Evolutionary conservation across 148 eudicot genomes (phyloP).

Genomic region (Salicornia ramosissima): DNA sequence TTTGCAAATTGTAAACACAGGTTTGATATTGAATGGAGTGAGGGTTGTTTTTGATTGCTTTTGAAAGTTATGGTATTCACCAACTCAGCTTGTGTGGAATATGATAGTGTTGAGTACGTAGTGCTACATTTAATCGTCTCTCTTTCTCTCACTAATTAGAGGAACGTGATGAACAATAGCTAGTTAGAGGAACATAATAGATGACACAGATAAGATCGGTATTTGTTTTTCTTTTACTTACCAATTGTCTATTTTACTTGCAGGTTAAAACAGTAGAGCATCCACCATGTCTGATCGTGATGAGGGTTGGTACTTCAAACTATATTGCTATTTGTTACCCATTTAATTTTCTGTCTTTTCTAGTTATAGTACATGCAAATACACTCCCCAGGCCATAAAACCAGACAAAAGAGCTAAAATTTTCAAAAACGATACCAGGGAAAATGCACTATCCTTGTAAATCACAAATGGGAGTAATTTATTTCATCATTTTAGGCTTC

Average conservation of each 20-base stretch:
- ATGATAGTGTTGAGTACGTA: too few relatives aligned
- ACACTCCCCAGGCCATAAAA: too few relatives aligned
- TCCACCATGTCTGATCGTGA: slow-evolving; percentile 51
- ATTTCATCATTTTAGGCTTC: not conserved
- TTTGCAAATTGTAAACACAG: not conserved
- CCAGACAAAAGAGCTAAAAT: too few relatives aligned
- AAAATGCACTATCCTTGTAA: too few relatives aligned
- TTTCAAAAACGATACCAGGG: too few relatives aligned
- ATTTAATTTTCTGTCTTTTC: not conserved
- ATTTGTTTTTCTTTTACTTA: not conserved
- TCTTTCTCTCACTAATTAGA: too few relatives aligned
- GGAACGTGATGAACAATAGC: not conserved
- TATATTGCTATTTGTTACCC: slow-evolving; percentile 5
- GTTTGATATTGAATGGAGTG: slow-evolving; percentile 1
- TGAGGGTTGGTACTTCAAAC: slow-evolving; percentile 52
- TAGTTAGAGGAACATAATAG: not conserved
- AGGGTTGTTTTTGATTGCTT: too few relatives aligned
- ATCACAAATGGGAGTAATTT: too few relatives aligned
- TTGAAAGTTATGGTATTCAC: not conserved
- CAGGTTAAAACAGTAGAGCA: slow-evolving; percentile 56
- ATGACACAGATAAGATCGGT: not conserved
- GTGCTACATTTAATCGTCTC: too few relatives aligned
- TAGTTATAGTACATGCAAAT: not conserved
- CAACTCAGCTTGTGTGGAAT: too few relatives aligned
- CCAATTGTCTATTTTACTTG: slow-evolving; percentile 19